Percentiles rank a stretch among this genome's conserved stretches.
Conservation (phyloP, 768 basidiomycete species). For the Mycena albidolilacea region DNA sequence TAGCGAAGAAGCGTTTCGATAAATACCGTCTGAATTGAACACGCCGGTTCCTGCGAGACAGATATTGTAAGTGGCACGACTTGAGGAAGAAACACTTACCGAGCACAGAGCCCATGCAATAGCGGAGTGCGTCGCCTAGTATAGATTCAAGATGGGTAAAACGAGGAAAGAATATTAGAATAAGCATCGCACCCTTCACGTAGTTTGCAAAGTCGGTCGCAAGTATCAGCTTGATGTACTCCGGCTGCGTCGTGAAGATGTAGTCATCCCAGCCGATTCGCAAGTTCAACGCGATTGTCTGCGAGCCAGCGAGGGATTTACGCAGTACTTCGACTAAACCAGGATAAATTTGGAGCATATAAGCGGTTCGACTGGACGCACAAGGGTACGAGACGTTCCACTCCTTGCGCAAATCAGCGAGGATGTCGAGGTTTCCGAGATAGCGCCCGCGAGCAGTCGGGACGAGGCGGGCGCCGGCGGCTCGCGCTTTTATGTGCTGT, state of each 20-base stretch:
- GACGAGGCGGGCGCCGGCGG: conserved; percentile 11
- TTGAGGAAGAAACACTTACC: conserved; percentile 11
- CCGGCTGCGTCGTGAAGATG: conserved; percentile 61
- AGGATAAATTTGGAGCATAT: background rate
- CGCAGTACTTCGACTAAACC: conserved; percentile 16
- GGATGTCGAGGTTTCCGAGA: conserved; percentile 22
- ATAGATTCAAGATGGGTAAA: background rate
- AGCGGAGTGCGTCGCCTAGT: conserved; percentile 17
- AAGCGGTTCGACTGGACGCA: background rate
- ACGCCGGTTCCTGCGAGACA: conserved; percentile 66
- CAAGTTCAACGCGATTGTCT: conserved; percentile 8
- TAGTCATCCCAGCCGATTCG: conserved; percentile 40
- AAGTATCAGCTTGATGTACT: conserved; percentile 63
- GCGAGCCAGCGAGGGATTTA: background rate
- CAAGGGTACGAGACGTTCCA: conserved; percentile 27
- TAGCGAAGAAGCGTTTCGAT: background rate
- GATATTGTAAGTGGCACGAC: background rate
- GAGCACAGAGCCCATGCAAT: conserved; percentile 25
- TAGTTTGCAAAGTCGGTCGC: conserved; percentile 64
- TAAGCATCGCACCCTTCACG: conserved; percentile 53
- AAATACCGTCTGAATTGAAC: conserved; percentile 72
- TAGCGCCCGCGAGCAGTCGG: conserved; percentile 16
- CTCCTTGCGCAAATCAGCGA: background rate
- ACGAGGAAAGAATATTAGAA: background rate
- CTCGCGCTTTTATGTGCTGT: conserved; percentile 5